These are phyloP conservation scores for Murraya paniculata DNA, from an alignment of 345 rosid species.

Conservation along the genomic window DNA sequence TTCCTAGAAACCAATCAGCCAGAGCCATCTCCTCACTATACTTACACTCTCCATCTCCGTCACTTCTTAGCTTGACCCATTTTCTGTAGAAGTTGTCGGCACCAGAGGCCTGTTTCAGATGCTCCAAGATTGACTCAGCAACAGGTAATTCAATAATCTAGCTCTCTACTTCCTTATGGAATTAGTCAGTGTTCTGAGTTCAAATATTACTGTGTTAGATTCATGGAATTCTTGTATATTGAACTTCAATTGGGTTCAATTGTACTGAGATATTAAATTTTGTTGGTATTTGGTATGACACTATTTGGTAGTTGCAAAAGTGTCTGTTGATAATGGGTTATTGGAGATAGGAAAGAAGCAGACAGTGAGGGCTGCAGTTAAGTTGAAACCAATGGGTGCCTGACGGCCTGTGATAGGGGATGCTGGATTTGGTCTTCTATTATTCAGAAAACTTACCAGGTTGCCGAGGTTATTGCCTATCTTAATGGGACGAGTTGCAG, in stretches of 20 bases:
- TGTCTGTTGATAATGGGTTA: constrained; percentile 78
- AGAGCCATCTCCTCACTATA: constrained; percentile 44
- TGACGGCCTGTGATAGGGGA: constrained; percentile 71
- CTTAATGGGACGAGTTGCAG: constrained; percentile 71
- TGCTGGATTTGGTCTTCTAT: constrained; percentile 99
- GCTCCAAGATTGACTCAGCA: constrained; percentile 56
- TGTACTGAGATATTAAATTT: no score
- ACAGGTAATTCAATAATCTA: constrained; percentile 31
- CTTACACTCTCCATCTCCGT: constrained; percentile 33
- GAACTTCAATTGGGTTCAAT: no score
- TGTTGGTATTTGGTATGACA: no score
- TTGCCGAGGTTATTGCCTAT: constrained; percentile 82
- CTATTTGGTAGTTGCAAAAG: constrained; percentile 82
- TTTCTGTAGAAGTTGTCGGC: constrained; percentile 12
- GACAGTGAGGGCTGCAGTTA: constrained; percentile 56
- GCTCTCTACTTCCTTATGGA: background rate
- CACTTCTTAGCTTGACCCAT: background rate
- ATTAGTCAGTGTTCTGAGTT: background rate
- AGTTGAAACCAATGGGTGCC: constrained; percentile 69
- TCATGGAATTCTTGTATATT: background rate
- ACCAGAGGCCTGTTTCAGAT: constrained; percentile 70
- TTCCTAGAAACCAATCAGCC: constrained; percentile 25
- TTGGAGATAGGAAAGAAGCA: constrained; percentile 89
- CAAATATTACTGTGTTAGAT: background rate
- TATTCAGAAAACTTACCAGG: constrained; percentile 91